Base-by-base conservation (phyloP, 2,329 filamentous ascomycete species). In the Aureobasidium sp. region DNA sequence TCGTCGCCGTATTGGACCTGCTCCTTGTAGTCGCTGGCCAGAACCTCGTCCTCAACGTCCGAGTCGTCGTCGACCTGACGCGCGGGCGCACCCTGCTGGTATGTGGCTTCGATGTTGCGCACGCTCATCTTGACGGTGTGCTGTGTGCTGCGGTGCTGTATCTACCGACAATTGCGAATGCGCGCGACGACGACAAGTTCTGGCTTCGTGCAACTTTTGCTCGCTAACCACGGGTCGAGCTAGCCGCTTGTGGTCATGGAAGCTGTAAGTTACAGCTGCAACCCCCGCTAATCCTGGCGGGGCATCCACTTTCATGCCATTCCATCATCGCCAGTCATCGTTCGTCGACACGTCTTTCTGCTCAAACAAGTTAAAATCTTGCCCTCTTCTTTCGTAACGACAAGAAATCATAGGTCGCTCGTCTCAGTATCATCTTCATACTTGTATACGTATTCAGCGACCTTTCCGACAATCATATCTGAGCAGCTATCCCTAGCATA, bases 21-120 rank as follows among this genome's bases (percentile, higher is more conserved):
- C 80, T 97, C 91, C 75, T 87, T 88, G 84, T 97, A 97, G 79
- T 97, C 91, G 78, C 91, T 91, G 71, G 91, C 94, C 69, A 99
- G 85, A 70, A 89, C 89, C 80, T 97, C 94, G 83, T 97, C 93
- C 80, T 97, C 92, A 68, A 90, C 89, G 76, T 97, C 94, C 73
- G 91, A 96, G 75, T 95, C 91, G 70, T 74, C 71, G 63, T 69
- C 67, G 20, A 67, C 61, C 12, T 62, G 60, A 55, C 70, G 70
- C 63, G 73, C 67, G 44, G 74, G 69, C 63, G 74, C 68, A 68
- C 73, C 73, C 65, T 78, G 75, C 67, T 77, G 75, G 67, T 74
- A 76, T 62, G 67, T 66, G 61, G 72, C 70, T 66, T 75, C 69
- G 37, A 63, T 61, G 56, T 61, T 61, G 68, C 74, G 69, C 64